Evolutionary conservation across 495 filamentous ascomycete genomes (phyloP).

Genomic region (Aspergillus heteromorphus): DNA sequence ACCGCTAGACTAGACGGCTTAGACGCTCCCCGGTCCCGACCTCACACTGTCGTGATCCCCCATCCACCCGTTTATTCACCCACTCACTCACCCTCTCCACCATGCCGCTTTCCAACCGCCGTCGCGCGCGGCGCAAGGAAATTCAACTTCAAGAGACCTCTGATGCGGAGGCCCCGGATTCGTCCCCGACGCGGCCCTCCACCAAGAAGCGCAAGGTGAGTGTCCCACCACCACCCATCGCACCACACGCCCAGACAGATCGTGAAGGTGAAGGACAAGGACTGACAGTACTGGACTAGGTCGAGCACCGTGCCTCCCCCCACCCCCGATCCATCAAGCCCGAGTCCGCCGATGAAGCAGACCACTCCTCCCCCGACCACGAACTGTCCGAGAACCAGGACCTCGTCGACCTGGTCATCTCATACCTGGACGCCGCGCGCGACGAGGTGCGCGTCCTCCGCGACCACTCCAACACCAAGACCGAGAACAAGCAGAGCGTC

Average conservation of each 20-base stretch:
- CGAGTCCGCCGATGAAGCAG: slow-evolving; percentile 39
- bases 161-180: slow-evolving; percentile 52
- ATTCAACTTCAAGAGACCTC: slow-evolving; percentile 43
- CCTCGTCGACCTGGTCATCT: slow-evolving; percentile 68
- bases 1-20: not conserved
- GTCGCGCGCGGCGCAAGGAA: slow-evolving; percentile 48
- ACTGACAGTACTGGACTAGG: too few relatives aligned
- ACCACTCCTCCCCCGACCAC: slow-evolving; percentile 45
- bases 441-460: slow-evolving; percentile 61
- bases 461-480: slow-evolving; percentile 70
- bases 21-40: not conserved
- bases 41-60: slow-evolving; percentile 29
- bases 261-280: too few relatives aligned
- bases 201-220: slow-evolving; percentile 73
- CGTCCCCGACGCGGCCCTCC: slow-evolving; percentile 65
- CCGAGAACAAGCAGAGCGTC: slow-evolving; percentile 63
- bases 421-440: slow-evolving; percentile 55
- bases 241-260: too few relatives aligned
- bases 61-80: too few relatives aligned
- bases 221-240: too few relatives aligned
- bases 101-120: slow-evolving; percentile 50
- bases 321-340: slow-evolving; percentile 24
- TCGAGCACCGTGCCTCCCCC: slow-evolving; percentile 32
- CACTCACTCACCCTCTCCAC: too few relatives aligned
- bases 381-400: slow-evolving; percentile 53